Evolutionary conservation across 1,139 yeast species (phyloP).

Genomic region (Pichia sp.): DNA sequence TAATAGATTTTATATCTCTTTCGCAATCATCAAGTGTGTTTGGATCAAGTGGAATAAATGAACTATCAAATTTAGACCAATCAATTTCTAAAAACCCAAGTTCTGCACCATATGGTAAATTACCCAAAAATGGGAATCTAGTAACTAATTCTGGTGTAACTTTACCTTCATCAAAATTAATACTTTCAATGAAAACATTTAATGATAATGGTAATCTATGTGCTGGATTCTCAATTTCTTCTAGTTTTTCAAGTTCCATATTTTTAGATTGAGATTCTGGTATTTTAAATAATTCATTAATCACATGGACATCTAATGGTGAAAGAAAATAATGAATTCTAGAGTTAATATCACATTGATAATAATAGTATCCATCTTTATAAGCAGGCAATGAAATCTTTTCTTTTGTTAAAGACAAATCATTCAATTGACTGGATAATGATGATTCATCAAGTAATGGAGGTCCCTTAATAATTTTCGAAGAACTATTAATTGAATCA

Average conservation of each 20-base stretch:
- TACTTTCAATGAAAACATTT: slow-evolving; percentile 46
- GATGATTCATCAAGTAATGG: neutral
- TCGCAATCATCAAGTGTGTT: slow-evolving; percentile 7
- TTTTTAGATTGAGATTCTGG: too few relatives aligned
- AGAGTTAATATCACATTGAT: slow-evolving; percentile 41
- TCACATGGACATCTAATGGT: slow-evolving; percentile 69
- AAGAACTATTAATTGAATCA: slow-evolving; percentile 7
- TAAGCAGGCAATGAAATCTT: slow-evolving; percentile 11
- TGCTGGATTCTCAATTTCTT: slow-evolving; percentile 6
- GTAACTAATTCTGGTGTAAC: slow-evolving; percentile 49
- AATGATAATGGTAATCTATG: slow-evolving; percentile 12
- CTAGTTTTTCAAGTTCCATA: too few relatives aligned
- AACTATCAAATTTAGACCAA: slow-evolving; percentile 44
- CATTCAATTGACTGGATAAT: slow-evolving; percentile 28
- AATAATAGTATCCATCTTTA: slow-evolving; percentile 14
- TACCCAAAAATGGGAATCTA: slow-evolving; percentile 68
- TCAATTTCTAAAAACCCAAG: slow-evolving; percentile 81
- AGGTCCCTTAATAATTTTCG: neutral
- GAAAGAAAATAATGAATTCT: slow-evolving; percentile 63
- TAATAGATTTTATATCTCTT: too few relatives aligned
- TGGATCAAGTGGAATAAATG: slow-evolving; percentile 9
- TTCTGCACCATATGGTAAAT: slow-evolving; percentile 80
- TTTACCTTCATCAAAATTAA: slow-evolving; percentile 53
- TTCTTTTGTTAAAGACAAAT: neutral
- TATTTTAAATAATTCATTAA: slow-evolving; percentile 9